Percentiles rank a stretch among this genome's conserved stretches.
These are phyloP conservation scores for Xylariales sp. DNA, from an alignment of 2,329 filamentous ascomycete species.

Conservation along the genomic window DNA sequence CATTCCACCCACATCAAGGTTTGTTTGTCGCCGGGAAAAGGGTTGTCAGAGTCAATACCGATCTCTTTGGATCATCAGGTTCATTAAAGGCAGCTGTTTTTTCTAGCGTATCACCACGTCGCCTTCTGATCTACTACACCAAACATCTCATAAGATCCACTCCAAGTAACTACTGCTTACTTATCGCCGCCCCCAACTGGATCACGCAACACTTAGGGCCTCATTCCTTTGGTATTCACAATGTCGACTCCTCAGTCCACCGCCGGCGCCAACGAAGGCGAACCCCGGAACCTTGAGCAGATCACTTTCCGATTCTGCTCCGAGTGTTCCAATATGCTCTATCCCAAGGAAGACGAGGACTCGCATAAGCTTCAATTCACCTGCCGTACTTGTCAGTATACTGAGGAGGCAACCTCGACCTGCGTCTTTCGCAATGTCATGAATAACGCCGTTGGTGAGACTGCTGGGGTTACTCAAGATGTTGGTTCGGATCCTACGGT, in stretches of 20 bases:
- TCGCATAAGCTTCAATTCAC: constrained; percentile 86
- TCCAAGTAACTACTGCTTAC: too few relatives aligned
- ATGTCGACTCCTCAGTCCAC: constrained; percentile 58
- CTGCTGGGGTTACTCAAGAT: constrained; percentile 94
- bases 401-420: constrained; percentile 77
- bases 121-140: too few relatives aligned
- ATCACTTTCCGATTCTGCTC: constrained; percentile 97
- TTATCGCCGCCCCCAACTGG: too few relatives aligned
- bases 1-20: too few relatives aligned
- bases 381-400: constrained; percentile 92
- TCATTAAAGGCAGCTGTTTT: too few relatives aligned
- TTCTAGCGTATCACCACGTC: too few relatives aligned
- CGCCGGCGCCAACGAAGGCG: constrained; percentile 32
- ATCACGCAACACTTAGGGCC: too few relatives aligned
- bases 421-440: constrained; percentile 96
- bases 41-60: too few relatives aligned
- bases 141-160: too few relatives aligned
- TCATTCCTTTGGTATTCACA: too few relatives aligned
- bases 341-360: constrained; percentile 88
- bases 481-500: constrained; percentile 98
- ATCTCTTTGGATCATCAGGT: too few relatives aligned
- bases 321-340: constrained; percentile 98
- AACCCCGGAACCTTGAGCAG: constrained; percentile 60
- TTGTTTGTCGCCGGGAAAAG: too few relatives aligned
- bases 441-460: constrained; percentile 87